Percentiles rank a stretch among this genome's conserved stretches.
Evolutionary conservation across 768 basidiomycete species (phyloP).

Genomic region (Mycena chlorophos): DNA sequence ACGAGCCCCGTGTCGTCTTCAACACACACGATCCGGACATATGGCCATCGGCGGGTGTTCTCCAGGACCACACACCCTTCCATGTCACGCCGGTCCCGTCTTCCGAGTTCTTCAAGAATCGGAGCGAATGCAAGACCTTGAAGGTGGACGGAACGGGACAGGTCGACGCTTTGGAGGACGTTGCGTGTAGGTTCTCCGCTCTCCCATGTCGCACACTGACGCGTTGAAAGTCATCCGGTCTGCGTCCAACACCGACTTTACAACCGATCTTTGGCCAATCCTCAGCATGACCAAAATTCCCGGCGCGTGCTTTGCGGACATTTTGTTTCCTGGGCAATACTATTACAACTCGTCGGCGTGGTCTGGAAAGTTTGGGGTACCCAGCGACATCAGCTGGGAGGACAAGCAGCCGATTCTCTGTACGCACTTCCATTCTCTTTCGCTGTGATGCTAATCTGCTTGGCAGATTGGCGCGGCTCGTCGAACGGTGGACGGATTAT

Average conservation of each 20-base stretch:
- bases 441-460: background rate
- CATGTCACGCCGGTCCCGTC: background rate
- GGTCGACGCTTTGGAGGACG: background rate
- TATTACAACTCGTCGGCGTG: slow-evolving; percentile 3
- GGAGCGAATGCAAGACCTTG: background rate
- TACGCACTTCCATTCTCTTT: background rate
- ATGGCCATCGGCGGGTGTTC: background rate
- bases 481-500: slow-evolving; percentile 7
- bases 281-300: slow-evolving; percentile 11
- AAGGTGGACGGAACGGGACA: background rate
- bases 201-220: background rate
- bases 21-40: background rate
- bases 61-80: background rate
- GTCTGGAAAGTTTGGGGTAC: background rate
- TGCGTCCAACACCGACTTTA: slow-evolving; percentile 1
- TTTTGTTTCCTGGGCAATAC: background rate
- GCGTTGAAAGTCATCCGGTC: background rate
- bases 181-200: background rate
- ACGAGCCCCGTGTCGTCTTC: slow-evolving; percentile 16
- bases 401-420: background rate
- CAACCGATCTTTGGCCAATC: slow-evolving; percentile 10
- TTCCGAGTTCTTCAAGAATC: slow-evolving; percentile 2
- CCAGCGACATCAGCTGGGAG: slow-evolving; percentile 6
- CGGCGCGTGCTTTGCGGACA: slow-evolving; percentile 10
- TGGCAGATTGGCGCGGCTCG: slow-evolving; percentile 16